Percentiles rank a stretch among this genome's conserved stretches.
Conservation (phyloP, 2,329 filamentous ascomycete species). For the Mariannaea elegans region DNA sequence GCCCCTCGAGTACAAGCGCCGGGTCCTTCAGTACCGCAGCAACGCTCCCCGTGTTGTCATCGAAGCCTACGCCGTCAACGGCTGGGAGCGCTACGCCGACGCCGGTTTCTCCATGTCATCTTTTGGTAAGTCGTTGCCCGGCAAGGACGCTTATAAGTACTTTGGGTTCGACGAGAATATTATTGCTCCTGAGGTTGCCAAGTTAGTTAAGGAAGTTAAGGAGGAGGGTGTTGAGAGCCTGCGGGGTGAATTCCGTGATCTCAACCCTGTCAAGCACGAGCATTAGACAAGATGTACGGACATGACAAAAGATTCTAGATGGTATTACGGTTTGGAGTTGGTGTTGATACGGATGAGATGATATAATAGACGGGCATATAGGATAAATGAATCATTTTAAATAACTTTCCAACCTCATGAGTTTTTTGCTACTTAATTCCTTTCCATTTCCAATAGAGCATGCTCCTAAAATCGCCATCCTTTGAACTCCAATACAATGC, state of each 20-base stretch:
- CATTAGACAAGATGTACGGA: constrained; percentile 17
- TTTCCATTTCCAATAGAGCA: neutral
- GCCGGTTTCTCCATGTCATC: constrained; percentile 62
- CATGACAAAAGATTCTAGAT: constrained; percentile 16
- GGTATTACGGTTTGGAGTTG: constrained; percentile 8
- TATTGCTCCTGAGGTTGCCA: constrained; percentile 48
- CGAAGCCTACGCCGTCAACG: constrained; percentile 66
- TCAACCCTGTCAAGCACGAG: constrained; percentile 38
- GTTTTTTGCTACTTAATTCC: no score
- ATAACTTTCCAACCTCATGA: neutral
- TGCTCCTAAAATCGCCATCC: neutral
- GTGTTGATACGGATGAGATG: constrained; percentile 26
- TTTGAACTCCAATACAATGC: neutral
- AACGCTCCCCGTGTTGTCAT: constrained; percentile 63
- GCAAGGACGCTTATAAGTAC: constrained; percentile 62
- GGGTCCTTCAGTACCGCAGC: constrained; percentile 53
- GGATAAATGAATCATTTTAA: constrained; percentile 22
- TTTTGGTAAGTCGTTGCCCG: constrained; percentile 65
- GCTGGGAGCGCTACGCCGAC: constrained; percentile 69
- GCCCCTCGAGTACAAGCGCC: constrained; percentile 53
- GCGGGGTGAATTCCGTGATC: constrained; percentile 44
- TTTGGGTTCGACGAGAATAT: constrained; percentile 63
- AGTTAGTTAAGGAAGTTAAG: constrained; percentile 42
- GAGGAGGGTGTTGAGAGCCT: constrained; percentile 43
- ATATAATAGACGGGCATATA: constrained; percentile 19